Evolutionary conservation across 2,329 filamentous ascomycete species (phyloP).

Genomic region (Alternaria sp.): DNA sequence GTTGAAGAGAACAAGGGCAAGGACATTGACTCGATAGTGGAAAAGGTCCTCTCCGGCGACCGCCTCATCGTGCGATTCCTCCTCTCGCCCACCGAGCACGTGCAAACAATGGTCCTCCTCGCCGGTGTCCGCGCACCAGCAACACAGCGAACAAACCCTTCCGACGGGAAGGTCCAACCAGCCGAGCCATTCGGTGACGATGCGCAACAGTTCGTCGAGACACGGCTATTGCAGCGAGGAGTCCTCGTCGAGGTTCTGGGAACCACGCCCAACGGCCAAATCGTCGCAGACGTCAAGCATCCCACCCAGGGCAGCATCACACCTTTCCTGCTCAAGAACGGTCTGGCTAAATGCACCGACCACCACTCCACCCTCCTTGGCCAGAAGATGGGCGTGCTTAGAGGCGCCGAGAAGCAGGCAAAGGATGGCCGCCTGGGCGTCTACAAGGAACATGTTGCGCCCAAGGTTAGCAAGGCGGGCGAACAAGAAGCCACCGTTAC

Average conservation of each 20-base stretch:
- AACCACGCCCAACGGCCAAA: slow-evolving; percentile 85
- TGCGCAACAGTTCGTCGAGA: slow-evolving; percentile 86
- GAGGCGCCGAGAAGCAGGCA: slow-evolving; percentile 85
- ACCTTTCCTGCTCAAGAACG: slow-evolving; percentile 86
- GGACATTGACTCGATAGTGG: slow-evolving; percentile 79
- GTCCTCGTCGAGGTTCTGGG: slow-evolving; percentile 85
- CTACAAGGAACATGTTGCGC: slow-evolving; percentile 79
- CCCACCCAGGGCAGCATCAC: slow-evolving; percentile 87
- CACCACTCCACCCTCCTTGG: slow-evolving; percentile 95
- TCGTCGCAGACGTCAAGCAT: slow-evolving; percentile 88
- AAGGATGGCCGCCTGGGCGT: slow-evolving; percentile 78
- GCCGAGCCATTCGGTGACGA: slow-evolving; percentile 92
- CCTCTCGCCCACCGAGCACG: slow-evolving; percentile 81
- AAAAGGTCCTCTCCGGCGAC: slow-evolving; percentile 91
- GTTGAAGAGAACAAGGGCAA: slow-evolving; percentile 85
- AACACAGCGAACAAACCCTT: slow-evolving; percentile 82
- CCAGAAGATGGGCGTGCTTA: slow-evolving; percentile 82
- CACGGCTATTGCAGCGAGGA: slow-evolving; percentile 83
- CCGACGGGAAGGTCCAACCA: slow-evolving; percentile 80
- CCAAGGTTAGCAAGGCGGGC: slow-evolving; percentile 66
- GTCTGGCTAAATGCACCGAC: slow-evolving; percentile 90
- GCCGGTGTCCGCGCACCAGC: slow-evolving; percentile 89
- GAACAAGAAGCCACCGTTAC: slow-evolving; percentile 83
- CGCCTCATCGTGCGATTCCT: slow-evolving; percentile 85
- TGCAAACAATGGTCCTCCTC: slow-evolving; percentile 86